Percentiles rank a stretch among this genome's conserved stretches.
These are phyloP conservation scores for Hypericum androsaemum DNA, from an alignment of 345 rosid genomes.

Conservation along the genomic window DNA sequence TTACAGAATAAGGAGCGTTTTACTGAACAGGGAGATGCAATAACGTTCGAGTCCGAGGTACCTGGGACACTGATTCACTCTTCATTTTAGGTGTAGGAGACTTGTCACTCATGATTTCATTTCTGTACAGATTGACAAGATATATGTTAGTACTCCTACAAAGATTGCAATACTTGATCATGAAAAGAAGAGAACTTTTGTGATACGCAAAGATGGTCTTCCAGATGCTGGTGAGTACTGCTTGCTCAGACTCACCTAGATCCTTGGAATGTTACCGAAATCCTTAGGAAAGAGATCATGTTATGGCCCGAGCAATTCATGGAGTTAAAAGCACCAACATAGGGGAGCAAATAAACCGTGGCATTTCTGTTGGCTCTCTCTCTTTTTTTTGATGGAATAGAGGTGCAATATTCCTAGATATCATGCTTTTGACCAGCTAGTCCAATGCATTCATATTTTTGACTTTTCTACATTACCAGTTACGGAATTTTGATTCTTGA, in stretches of 20 bases:
- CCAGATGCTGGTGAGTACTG: constrained; percentile 76
- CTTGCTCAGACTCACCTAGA: background rate
- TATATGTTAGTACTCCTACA: constrained; percentile 15
- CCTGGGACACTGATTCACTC: constrained; percentile 8
- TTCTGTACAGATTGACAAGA: background rate
- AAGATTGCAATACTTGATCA: constrained; percentile 92
- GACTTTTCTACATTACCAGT: too few relatives aligned
- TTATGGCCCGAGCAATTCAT: too few relatives aligned
- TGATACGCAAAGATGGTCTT: constrained; percentile 88
- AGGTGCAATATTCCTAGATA: too few relatives aligned
- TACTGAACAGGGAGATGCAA: constrained; percentile 93
- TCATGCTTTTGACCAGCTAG: too few relatives aligned
- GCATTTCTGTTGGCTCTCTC: too few relatives aligned
- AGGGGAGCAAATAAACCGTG: too few relatives aligned
- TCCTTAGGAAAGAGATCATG: too few relatives aligned
- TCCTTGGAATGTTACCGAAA: constrained; percentile 1
- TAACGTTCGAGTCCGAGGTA: constrained; percentile 89
- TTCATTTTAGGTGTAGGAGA: background rate
- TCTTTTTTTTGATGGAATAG: too few relatives aligned
- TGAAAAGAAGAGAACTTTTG: constrained; percentile 90
- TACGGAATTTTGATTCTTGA: too few relatives aligned
- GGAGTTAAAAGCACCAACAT: too few relatives aligned
- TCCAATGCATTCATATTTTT: too few relatives aligned
- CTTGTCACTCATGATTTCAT: background rate
- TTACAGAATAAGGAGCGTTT: constrained; percentile 66